Evolutionary conservation across 371 early-diverging fungal genomes (phyloP).

Genomic region (Massospora cicadina): DNA sequence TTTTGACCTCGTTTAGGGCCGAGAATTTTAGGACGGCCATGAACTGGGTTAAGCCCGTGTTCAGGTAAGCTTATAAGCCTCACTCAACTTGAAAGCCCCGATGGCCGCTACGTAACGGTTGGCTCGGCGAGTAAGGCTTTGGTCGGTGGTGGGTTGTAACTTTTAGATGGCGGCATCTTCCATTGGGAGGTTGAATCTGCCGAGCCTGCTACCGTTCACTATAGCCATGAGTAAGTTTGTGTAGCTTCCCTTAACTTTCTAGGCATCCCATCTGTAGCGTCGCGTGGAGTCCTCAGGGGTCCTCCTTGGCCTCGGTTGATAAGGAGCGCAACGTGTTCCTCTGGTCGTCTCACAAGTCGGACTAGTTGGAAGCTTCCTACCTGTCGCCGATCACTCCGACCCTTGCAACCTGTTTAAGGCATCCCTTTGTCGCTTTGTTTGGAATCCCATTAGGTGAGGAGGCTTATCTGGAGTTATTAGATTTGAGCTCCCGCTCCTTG

Average conservation of each 20-base stretch:
- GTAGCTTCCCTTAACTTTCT: background rate
- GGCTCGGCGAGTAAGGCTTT: constrained; percentile 40
- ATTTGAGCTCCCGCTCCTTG: no score
- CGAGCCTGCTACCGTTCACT: background rate
- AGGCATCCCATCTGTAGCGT: background rate
- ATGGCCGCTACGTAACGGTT: constrained; percentile 63
- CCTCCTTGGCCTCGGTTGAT: background rate
- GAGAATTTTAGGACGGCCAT: constrained; percentile 58
- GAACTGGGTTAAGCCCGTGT: constrained; percentile 78
- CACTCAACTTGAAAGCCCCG: constrained; percentile 37
- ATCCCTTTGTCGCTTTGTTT: no score
- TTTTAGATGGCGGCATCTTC: constrained; percentile 4
- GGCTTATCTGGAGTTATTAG: no score
- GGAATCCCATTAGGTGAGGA: no score
- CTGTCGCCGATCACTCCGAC: no score
- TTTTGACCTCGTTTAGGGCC: constrained; percentile 28
- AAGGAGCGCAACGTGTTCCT: background rate
- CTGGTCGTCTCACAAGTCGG: background rate
- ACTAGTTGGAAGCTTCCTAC: no score
- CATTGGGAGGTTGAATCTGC: background rate
- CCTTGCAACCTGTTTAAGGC: no score
- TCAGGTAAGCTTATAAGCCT: constrained; percentile 27
- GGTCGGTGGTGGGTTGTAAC: background rate
- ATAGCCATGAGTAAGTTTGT: background rate
- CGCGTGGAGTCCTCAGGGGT: background rate